Base-by-base conservation (phyloP, 106 monocot genomes). In the Acorus gramineus region DNA sequence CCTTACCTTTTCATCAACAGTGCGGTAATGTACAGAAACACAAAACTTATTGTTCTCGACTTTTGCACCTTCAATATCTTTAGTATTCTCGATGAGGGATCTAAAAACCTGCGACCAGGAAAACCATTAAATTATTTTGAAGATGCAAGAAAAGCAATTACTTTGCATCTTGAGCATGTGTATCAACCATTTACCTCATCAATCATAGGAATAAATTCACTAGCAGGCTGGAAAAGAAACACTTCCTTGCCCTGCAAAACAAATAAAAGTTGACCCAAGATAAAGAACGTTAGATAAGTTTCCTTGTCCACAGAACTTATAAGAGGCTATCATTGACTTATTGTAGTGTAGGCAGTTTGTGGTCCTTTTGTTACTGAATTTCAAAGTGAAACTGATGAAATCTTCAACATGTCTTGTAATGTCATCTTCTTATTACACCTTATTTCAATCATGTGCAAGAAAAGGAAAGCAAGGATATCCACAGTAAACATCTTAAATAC, bases 1-100 rank as follows among this genome's bases (percentile, higher is more conserved):
- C 3, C 44, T 55, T 71, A 87, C 92, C 82, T 80, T 75, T 73
- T 71, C 63, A 57, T 88, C 81, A 62, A 93, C 88, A 7, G 73
- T 66, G 47, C 93, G 93, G 63, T 93, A 93, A 79, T 93, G 93
- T 60, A 93, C 88, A 64, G 87, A 91, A 42, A 86, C 83, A 56
- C 90, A 91, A 60, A 85, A 91, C 55, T 84, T 91, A 54, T 91
- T 91, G 55, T 91, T 81, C 71, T 91, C 90, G 47, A 91, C 78
- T 57, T 71, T 86, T 3, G 83, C 75, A 14, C 90, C 90, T 9
- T 71, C 44, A 10, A 91, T 81, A 14, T 69, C 83, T 46, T 74
- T 79, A n/a, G 81, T 83, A 63, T 57, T 83, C 55, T 85, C 72
- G 52, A 91, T 74, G 59, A 91, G 90, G 71, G 79, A 76, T 61